A percentile compares a stretch with the other conserved stretches of the same genome.
Evolutionary conservation across 352 stramenopile genomes (phyloP).

Genomic region (Phytophthora fragariaefolia): DNA sequence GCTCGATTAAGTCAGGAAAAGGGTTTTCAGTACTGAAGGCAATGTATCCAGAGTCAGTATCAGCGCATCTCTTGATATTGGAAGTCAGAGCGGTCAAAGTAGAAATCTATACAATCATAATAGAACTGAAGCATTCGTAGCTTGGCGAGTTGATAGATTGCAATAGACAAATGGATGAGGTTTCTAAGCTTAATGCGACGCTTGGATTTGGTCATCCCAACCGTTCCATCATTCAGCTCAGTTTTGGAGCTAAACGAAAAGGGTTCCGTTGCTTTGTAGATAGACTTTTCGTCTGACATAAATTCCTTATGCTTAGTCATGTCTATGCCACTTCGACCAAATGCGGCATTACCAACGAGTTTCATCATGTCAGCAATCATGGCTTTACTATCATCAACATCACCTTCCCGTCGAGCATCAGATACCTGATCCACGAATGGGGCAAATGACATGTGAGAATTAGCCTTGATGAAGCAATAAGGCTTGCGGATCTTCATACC

Average conservation of each 20-base stretch:
- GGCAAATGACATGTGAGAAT: slow-evolving; percentile 24
- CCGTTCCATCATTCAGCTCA: slow-evolving; percentile 10
- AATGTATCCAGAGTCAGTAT: slow-evolving; percentile 4
- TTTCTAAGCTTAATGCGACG: slow-evolving; percentile 7
- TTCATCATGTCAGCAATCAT: slow-evolving; percentile 8
- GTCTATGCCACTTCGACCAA: slow-evolving; percentile 13
- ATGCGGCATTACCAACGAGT: slow-evolving; percentile 10
- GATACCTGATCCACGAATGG: slow-evolving; percentile 30
- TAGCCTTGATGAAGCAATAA: slow-evolving; percentile 38
- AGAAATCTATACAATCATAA: no score
- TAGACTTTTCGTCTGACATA: background rate
- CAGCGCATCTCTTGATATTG: slow-evolving; percentile 16
- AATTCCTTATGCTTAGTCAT: slow-evolving; percentile 17
- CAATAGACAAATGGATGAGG: slow-evolving; percentile 8
- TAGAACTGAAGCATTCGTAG: slow-evolving; percentile 22
- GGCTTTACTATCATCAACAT: slow-evolving; percentile 29
- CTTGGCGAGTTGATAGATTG: slow-evolving; percentile 14
- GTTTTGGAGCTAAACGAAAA: slow-evolving; percentile 6
- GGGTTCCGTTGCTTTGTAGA: slow-evolving; percentile 6
- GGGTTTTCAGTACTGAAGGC: slow-evolving; percentile 1
- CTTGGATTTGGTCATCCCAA: slow-evolving; percentile 8
- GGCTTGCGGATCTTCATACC: slow-evolving; percentile 36
- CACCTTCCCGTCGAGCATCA: slow-evolving; percentile 30
- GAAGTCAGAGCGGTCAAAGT: no score
- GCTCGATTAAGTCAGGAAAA: slow-evolving; percentile 9